Evolutionary conservation across 768 basidiomycete genomes (phyloP), one percentile per base, ranked within the genome.

Genomic region (Collybia mongolica): DNA sequence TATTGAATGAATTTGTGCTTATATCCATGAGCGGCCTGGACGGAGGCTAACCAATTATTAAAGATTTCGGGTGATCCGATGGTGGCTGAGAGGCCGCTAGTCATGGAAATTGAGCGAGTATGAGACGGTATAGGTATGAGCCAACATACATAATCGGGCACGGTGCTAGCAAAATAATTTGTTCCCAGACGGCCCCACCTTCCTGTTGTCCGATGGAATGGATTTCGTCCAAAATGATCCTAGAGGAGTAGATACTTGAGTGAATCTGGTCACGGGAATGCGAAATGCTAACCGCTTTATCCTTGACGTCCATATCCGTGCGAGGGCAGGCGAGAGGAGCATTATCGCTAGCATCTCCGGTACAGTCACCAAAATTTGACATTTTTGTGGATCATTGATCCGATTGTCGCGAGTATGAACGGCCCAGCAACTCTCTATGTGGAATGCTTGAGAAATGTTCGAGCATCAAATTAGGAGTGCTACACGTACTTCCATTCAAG

Each of bases 321-420:
- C 84, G 46, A 86, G 68, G 0, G 80, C 69, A 2, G 88, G 86
- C 2, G 85, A 86, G 20, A 89, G 72, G 26, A 89, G 70, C 81
- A 89, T 79, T 38, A 80, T 86, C 0, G 78, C 77, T 17, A 89
- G 65, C 58, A 88, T 77, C 51, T 89, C 85, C 0, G 87, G 88
- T 2, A 88, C 86, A 0, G 87, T 89, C 6, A 89, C 78, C 15
- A 89, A 69, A 36, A 89, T 88, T 60, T 89, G 87, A 54, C 83
- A 86, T 45, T 79, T 81, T 46, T 79, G 77, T 2, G 84, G 75
- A 48, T 88, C 76, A 49, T 87, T 73, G 18, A 84, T 69, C 0
- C 80, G 77, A 58, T 77, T 79, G 53, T 88, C 86, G 1, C 85
- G 73, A 0, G 85, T 85, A 49, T 85, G 83, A 32, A 84, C 74